Percentiles rank a stretch among this genome's conserved stretches.
These are phyloP conservation scores for Medicago lupulina DNA, from an alignment of 306 rosid genomes.

Conservation along the genomic window DNA sequence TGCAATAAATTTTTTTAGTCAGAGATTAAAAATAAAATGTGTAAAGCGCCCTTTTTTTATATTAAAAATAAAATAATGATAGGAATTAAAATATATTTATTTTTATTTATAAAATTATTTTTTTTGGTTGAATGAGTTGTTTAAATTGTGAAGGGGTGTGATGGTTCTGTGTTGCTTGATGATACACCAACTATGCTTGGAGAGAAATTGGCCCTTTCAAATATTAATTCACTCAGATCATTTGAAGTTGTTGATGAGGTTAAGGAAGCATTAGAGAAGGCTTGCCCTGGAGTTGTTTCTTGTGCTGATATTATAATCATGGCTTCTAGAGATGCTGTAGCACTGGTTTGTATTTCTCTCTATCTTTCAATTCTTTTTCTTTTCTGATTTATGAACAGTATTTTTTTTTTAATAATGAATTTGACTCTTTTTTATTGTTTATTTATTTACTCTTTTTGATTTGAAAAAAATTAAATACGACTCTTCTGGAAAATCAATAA, in stretches of 20 bases:
- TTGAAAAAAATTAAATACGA: neutral
- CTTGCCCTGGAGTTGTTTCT: slow-evolving; percentile 80
- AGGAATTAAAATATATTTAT: no score
- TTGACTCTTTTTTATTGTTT: no score
- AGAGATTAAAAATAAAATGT: no score
- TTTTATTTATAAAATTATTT: neutral
- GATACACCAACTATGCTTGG: slow-evolving; percentile 84
- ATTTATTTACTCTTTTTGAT: no score
- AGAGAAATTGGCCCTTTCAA: slow-evolving; percentile 78
- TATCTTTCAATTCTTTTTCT: neutral
- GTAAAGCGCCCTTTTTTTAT: no score
- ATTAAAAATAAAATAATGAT: no score
- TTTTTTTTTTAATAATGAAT: no score
- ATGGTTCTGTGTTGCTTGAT: slow-evolving; percentile 88
- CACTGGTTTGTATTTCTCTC: slow-evolving; percentile 58
- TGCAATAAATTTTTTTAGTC: neutral
- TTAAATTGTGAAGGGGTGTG: slow-evolving; percentile 72
- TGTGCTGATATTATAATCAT: slow-evolving; percentile 89
- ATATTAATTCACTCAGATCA: slow-evolving; percentile 81
- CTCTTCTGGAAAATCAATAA: neutral
- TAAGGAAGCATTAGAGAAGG: slow-evolving; percentile 68
- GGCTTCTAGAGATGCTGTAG: slow-evolving; percentile 88
- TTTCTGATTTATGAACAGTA: neutral
- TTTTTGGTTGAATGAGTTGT: neutral
- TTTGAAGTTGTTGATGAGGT: slow-evolving; percentile 76